Evolutionary conservation across 2,329 filamentous ascomycete genomes (phyloP).

Genomic region (Biscogniauxia mediterranea): DNA sequence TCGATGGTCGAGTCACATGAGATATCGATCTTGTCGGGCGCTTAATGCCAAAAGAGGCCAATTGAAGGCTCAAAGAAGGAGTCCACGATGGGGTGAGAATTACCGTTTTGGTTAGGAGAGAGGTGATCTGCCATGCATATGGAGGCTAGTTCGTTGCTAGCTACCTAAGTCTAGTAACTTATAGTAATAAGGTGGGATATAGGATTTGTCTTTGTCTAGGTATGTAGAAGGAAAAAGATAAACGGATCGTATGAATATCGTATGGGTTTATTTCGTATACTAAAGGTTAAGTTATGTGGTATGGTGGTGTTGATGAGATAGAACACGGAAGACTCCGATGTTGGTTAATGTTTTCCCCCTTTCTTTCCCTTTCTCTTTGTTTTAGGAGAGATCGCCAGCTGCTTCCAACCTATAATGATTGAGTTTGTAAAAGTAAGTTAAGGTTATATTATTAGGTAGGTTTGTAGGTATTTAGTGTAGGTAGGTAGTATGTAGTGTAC

Average conservation of each 20-base stretch:
- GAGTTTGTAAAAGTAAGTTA: no score
- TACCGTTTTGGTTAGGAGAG: constrained; percentile 14
- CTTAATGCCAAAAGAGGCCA: constrained; percentile 12
- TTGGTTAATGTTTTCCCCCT: not conserved
- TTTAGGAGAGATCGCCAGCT: no score
- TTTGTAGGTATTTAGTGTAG: not conserved
- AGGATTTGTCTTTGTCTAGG: no score
- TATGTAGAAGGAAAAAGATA: not conserved
- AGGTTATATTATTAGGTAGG: no score
- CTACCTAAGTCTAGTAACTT: constrained; percentile 4
- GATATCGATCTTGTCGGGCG: constrained; percentile 15
- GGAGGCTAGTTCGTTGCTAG: constrained; percentile 1
- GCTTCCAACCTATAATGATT: no score
- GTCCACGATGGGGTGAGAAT: constrained; percentile 9
- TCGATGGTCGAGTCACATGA: constrained; percentile 4
- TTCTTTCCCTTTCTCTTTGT: no score
- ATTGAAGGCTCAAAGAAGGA: constrained; percentile 19
- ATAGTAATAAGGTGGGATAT: constrained; percentile 3
- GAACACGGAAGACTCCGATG: not conserved
- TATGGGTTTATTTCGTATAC: not conserved
- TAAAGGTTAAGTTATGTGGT: no score
- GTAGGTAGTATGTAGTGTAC: not conserved
- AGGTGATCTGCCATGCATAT: constrained; percentile 10
- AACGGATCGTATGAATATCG: not conserved
- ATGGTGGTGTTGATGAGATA: no score